Conservation (phyloP, 768 basidiomycete genomes). For the Aureoboletus auriporus region DNA sequence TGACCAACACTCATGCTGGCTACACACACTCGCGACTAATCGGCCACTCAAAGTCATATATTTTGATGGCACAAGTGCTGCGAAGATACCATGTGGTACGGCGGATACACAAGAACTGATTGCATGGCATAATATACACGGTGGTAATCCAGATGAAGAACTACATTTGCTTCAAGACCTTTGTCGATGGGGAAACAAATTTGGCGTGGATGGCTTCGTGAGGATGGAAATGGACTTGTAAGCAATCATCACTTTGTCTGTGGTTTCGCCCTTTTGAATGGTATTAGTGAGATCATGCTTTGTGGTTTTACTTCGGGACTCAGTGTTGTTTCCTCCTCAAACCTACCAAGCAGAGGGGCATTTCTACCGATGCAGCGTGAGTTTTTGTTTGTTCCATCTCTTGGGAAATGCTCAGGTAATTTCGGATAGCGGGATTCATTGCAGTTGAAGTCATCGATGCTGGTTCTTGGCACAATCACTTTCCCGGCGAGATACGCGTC, state of each 20-base stretch:
- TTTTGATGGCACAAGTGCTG: background rate
- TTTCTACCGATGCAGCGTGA: background rate
- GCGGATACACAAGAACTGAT: background rate
- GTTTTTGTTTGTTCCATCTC: background rate
- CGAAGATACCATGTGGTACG: background rate
- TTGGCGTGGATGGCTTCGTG: background rate
- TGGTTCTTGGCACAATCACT: conserved; percentile 31
- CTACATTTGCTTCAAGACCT: background rate
- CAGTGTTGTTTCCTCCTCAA: background rate
- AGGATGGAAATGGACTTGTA: conserved; percentile 43
- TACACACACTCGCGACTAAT: background rate
- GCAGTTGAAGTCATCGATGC: background rate
- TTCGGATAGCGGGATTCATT: background rate
- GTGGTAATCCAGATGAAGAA: background rate
- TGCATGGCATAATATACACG: background rate
- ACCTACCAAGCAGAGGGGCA: background rate
- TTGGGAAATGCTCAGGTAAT: background rate
- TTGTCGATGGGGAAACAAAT: background rate
- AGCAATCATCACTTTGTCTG: conserved; percentile 14
- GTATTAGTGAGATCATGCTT: background rate
- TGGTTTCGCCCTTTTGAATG: background rate
- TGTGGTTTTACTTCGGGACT: background rate
- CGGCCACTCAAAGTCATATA: background rate
- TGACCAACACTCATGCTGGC: background rate
- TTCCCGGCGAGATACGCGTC: conserved; percentile 35